Base-by-base conservation (phyloP, 306 rosid genomes). In the Myrica gale region DNA sequence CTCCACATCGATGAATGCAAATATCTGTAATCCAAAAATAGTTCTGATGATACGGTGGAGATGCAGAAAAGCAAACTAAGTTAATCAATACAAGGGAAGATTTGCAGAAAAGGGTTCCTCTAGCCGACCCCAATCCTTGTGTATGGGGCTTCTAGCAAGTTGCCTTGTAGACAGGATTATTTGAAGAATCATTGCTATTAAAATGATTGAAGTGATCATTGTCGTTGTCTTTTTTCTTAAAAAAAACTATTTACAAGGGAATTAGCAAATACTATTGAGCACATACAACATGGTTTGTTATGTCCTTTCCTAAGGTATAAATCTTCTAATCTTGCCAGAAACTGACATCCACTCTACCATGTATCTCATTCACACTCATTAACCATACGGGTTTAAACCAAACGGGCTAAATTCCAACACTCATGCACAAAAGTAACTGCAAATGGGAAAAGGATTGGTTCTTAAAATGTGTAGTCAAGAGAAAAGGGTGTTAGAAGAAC, bases 1-100 rank as follows among this genome's bases (percentile, higher is more conserved):
- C 82, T 91, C 97, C 70, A 83, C 88, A 81, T 91, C 93, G 57
- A 93, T 80, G 80, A 84, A 91, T 76, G 90, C 68, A 84, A 89
- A 93, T 76, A 91, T 88, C 98, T 93, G 91, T 48, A 76, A 80
- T 48, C 55, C 79, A 78, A 69, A 52, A 76, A 66, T 26, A 78
- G 37, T 42, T 58, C 65, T 9, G 23, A 48, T 54, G 52, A 74
- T 4, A 68, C 61, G 43, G 46, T 65, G 58, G 12, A 32, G 47
- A 7, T 8, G 7, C 20, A 7, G 53, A 75, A 76, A 8, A 62
- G 23, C 19, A n/a, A 26, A 52, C 5, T 5, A 71, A 37, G 1
- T 23, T 4, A 13, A 13, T 16, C 5, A 13, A 48, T 1, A 26
- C 12, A 11, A 47, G 20, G 42, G 10, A 44, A 26, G 11, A 45